Base-by-base conservation (phyloP, 169 alveolate genomes). In the Eimeria maxima region DNA sequence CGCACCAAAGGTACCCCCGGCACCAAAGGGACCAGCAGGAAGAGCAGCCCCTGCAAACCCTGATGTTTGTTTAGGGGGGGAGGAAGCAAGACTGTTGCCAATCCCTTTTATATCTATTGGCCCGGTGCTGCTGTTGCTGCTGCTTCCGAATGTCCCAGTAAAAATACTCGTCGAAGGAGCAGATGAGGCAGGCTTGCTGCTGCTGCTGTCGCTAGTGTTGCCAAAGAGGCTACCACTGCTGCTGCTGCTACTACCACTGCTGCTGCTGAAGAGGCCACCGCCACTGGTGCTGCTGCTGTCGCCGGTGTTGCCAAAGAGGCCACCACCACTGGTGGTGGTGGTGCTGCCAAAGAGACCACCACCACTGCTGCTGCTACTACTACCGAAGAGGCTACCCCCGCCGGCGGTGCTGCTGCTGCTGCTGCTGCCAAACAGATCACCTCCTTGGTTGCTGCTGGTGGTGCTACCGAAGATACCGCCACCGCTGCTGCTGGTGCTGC, bases 91-190 rank as follows among this genome's bases (percentile, higher is more conserved):
- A 53, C 90, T 81, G 45, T n/a, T 16, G 24, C 90, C 71, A 10
- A 81, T 81, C 71, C 73, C 57, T 44, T 81, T 81, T 4, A 81
- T 81, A 73, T 81, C 90, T 47, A 81, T 24, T 5, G 73, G 16
- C 63, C 57, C 60, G 86, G 4, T 78, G 90, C 90, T 81, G 71
- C 90, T 81, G 90, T 22, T 76, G 60, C 87, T 76, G 87, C 87
- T 81, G 90, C 65, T 78, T 22, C 89, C 89, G 22, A 78, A 78
- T 29, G 67, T 65, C 29, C 89, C 89, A 29, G 67, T 42, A 57
- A 38, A 44, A 11, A 45, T 14, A 47, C 55, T 18, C 63, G 89
- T 22, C 0, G 89, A 29, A n/a, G 57, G 33, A 22, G 65, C 20
- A 2, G 89, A 18, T 42, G 33, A 20, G 16, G 6, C 33, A 4